These are phyloP conservation scores for Hypericum androsaemum DNA, from an alignment of 345 rosid genomes.

Conservation along the genomic window DNA sequence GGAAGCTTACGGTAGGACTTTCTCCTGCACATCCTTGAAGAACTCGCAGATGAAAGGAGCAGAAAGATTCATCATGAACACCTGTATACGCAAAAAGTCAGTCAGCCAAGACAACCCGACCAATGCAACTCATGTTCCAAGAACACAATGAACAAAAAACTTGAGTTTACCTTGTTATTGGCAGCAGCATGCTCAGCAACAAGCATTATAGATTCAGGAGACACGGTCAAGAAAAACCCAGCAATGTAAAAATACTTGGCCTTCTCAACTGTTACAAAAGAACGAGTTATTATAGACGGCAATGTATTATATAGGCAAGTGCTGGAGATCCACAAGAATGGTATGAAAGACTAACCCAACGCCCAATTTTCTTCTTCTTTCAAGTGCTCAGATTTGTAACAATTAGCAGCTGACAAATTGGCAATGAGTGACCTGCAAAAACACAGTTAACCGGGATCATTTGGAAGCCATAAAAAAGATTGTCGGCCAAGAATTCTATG, in stretches of 20 bases:
- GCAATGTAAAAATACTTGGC: slow-evolving; percentile 85
- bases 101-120: background rate
- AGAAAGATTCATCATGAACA: slow-evolving; percentile 85
- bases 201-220: slow-evolving; percentile 80
- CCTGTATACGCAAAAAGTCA: slow-evolving; percentile 26
- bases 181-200: slow-evolving; percentile 93
- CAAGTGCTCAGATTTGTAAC: slow-evolving; percentile 83
- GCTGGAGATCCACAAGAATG: slow-evolving; percentile 2
- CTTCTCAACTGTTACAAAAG: slow-evolving; percentile 56
- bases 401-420: slow-evolving; percentile 88
- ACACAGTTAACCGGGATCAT: background rate
- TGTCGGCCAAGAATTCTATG: too few relatives aligned
- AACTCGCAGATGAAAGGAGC: slow-evolving; percentile 98
- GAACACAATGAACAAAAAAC: background rate
- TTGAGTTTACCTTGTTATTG: slow-evolving; percentile 58
- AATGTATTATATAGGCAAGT: background rate
- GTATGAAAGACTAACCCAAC: slow-evolving; percentile 35
- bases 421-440: slow-evolving; percentile 65
- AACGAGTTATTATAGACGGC: background rate
- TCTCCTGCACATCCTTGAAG: slow-evolving; percentile 80
- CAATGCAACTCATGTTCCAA: background rate
- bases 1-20: slow-evolving; percentile 62
- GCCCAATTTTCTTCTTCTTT: slow-evolving; percentile 93
- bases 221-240: slow-evolving; percentile 93
- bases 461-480: background rate